Evolutionary conservation across 495 filamentous ascomycete genomes (phyloP).

Genomic region (Aspergillus incahuasiensis): DNA sequence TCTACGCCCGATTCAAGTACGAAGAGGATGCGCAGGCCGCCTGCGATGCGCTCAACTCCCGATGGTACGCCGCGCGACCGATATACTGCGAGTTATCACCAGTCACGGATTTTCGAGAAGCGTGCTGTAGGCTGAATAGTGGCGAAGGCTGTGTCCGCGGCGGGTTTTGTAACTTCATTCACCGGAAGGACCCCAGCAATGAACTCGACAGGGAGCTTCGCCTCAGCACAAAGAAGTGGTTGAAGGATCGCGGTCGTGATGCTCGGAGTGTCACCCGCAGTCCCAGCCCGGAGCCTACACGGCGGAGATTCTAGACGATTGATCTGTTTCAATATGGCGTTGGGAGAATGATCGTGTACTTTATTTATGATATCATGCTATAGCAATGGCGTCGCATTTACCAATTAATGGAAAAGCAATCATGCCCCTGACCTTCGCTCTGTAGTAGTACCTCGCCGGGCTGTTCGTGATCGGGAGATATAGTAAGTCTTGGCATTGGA

Average conservation of each 20-base stretch:
- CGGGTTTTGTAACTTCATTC: conserved; percentile 99
- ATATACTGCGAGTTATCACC: conserved; percentile 97
- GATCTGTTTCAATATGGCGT: conserved; percentile 26
- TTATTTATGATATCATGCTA: conserved; percentile 21
- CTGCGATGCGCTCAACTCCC: conserved; percentile 87
- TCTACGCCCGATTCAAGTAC: conserved; percentile 99
- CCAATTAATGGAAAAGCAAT: too few species aligned
- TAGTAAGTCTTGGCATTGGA: conserved; percentile 10
- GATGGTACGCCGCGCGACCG: conserved; percentile 96
- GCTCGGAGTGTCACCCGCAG: conserved; percentile 71
- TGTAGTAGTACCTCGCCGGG: neutral
- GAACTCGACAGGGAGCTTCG: conserved; percentile 88
- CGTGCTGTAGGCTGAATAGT: conserved; percentile 89
- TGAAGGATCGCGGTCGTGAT: conserved; percentile 80
- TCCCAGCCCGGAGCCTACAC: conserved; percentile 72
- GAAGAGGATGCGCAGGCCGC: conserved; percentile 91
- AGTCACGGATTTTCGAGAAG: conserved; percentile 97
- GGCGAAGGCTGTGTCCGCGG: conserved; percentile 95
- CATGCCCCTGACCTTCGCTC: neutral
- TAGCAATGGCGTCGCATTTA: conserved; percentile 14
- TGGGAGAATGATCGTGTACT: conserved; percentile 19
- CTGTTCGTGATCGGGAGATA: neutral
- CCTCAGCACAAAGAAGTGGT: conserved; percentile 91
- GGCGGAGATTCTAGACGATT: conserved; percentile 54
- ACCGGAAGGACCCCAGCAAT: conserved; percentile 84